Evolutionary conservation across 2,329 filamentous ascomycete genomes (phyloP).

Genomic region (Nemania sp.): DNA sequence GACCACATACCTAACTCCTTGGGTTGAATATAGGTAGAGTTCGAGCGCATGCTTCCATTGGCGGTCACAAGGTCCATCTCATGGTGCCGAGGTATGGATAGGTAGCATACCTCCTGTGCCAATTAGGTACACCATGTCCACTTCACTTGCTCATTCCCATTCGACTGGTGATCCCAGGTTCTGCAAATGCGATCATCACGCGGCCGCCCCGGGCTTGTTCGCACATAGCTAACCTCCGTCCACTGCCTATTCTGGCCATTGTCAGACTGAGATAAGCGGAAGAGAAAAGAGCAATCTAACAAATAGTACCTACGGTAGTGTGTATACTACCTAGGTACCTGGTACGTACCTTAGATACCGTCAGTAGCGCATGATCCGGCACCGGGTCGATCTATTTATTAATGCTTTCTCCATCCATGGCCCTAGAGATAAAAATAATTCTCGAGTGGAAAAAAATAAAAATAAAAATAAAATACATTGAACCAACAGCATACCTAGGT

Average conservation of each 20-base stretch:
- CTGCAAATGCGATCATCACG: conserved; percentile 17
- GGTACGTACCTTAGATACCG: not conserved
- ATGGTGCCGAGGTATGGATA: not conserved
- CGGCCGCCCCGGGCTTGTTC: conserved; percentile 3
- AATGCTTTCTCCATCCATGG: not conserved
- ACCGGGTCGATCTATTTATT: not conserved
- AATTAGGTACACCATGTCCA: not conserved
- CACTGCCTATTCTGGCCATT: not conserved
- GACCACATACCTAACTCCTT: not conserved
- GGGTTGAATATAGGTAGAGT: not conserved
- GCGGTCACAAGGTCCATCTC: not conserved
- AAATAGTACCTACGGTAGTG: too few species aligned
- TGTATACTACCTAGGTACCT: too few species aligned
- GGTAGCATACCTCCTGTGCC: not conserved
- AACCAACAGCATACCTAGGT: not conserved
- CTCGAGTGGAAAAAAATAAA: too few species aligned
- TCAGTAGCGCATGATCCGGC: not conserved
- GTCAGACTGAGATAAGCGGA: conserved; percentile 12
- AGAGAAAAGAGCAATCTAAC: not conserved
- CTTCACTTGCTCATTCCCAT: not conserved
- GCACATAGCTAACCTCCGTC: not conserved
- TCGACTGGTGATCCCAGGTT: not conserved
- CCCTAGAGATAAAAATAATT: too few species aligned
- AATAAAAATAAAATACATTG: too few species aligned
- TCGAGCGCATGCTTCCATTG: not conserved